phyloP scores from a whole-genome alignment of 257 asterid genomes.

The Primulina eburnea region DNA sequence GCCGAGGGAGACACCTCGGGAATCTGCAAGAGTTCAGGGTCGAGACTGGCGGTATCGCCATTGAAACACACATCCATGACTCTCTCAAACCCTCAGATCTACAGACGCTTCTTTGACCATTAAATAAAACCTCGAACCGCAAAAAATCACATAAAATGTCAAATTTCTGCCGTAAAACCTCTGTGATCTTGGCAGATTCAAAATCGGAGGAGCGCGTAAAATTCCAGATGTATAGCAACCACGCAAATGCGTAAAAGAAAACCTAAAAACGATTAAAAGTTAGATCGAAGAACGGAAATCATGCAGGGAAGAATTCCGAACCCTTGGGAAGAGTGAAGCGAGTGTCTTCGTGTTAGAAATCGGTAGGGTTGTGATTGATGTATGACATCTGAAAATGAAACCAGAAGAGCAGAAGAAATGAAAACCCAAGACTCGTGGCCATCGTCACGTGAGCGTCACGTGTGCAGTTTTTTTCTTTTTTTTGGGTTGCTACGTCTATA shows the following conservation, averaged over 20 bases:
- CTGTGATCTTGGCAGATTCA: conserved; percentile 34
- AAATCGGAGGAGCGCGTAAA: conserved; percentile 21
- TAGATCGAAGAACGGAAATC: conserved; percentile 29
- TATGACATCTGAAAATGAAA: neutral
- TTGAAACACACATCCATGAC: conserved; percentile 82
- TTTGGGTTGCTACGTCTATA: too few species aligned
- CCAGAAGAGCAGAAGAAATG: neutral
- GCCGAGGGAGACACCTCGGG: conserved; percentile 89
- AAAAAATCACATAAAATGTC: neutral
- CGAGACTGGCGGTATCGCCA: conserved; percentile 78
- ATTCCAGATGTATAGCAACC: conserved; percentile 25
- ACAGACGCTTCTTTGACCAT: conserved; percentile 36
- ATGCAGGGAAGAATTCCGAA: conserved; percentile 28
- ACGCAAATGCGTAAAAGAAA: conserved; percentile 2
- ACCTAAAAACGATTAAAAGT: conserved; percentile 24
- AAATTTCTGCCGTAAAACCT: conserved; percentile 11
- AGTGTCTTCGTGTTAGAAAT: conserved; percentile 19
- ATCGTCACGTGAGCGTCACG: neutral
- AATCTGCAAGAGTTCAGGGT: conserved; percentile 87
- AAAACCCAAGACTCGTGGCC: neutral
- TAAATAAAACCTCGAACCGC: conserved; percentile 27
- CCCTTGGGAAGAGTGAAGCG: conserved; percentile 37
- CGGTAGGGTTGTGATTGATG: conserved; percentile 21
- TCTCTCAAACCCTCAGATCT: conserved; percentile 34
- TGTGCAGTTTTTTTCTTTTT: neutral